These are phyloP conservation scores for Teunomyces lycoperdinae DNA, from an alignment of 805 yeast genomes.

Conservation along the genomic window DNA sequence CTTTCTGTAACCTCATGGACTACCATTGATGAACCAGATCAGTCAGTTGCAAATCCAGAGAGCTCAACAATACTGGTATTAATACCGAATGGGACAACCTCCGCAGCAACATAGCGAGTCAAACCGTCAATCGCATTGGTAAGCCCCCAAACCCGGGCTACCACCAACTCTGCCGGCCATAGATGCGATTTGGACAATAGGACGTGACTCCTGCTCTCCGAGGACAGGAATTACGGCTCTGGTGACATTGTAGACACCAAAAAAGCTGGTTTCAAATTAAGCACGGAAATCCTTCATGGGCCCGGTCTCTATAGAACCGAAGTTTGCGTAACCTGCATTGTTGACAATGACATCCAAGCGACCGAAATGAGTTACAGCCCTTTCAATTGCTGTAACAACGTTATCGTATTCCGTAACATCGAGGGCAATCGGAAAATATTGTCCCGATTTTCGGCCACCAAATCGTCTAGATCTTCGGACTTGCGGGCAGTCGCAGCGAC, in stretches of 20 bases:
- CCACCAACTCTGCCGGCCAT: not conserved
- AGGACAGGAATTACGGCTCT: not conserved
- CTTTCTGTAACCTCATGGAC: not conserved
- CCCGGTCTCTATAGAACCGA: not conserved
- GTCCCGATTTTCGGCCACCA: not conserved
- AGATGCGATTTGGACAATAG: not conserved
- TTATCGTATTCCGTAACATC: not conserved
- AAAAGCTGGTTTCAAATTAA: not conserved
- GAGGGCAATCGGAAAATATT: not conserved
- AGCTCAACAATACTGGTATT: not conserved
- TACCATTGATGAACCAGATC: not conserved
- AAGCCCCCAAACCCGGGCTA: not conserved
- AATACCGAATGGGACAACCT: not conserved
- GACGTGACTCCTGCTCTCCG: not conserved
- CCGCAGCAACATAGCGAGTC: not conserved
- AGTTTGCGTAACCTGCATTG: not conserved
- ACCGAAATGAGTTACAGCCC: not conserved
- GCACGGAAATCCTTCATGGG: not conserved
- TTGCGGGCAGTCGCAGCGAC: not conserved
- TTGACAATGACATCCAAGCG: not conserved
- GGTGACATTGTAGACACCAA: not conserved
- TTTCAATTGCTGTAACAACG: not conserved
- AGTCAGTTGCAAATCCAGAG: not conserved
- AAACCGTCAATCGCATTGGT: constrained; percentile 1
- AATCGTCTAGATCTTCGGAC: not conserved